Conservation (phyloP, 1,284 basidiomycete species). For the Coniophora puteana region DNA sequence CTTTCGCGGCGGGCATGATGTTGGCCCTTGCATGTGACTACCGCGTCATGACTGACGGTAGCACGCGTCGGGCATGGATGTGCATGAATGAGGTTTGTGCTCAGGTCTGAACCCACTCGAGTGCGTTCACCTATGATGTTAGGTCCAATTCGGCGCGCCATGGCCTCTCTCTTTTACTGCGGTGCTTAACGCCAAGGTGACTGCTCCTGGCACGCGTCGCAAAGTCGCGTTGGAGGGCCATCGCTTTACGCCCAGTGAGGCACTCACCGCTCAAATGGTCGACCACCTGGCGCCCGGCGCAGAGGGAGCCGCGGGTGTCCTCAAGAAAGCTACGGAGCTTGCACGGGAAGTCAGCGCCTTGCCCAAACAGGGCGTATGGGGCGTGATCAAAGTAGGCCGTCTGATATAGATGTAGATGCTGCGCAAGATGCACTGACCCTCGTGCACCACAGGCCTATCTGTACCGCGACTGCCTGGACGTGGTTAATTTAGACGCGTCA, state of each 20-base stretch:
- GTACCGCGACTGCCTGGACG: slow-evolving; percentile 42
- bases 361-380: slow-evolving; percentile 59
- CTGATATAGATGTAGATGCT: neutral
- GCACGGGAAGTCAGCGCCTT: slow-evolving; percentile 46
- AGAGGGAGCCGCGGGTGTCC: slow-evolving; percentile 49
- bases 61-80: slow-evolving; percentile 75
- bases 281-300: slow-evolving; percentile 58
- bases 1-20: slow-evolving; percentile 85
- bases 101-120: neutral
- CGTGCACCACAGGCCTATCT: slow-evolving; percentile 32
- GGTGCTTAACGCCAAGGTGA: slow-evolving; percentile 65
- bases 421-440: neutral
- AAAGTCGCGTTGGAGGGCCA: slow-evolving; percentile 83
- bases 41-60: slow-evolving; percentile 83
- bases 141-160: slow-evolving; percentile 82
- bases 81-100: slow-evolving; percentile 86
- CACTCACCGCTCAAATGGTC: slow-evolving; percentile 64
- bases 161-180: slow-evolving; percentile 74
- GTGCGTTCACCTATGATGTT: neutral
- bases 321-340: slow-evolving; percentile 57
- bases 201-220: slow-evolving; percentile 58
- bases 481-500: slow-evolving; percentile 33
- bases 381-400: slow-evolving; percentile 53
- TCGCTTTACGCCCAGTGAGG: slow-evolving; percentile 77
- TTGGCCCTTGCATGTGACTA: slow-evolving; percentile 85